Base-by-base conservation (phyloP, 2,329 filamentous ascomycete genomes). In the Ophiosphaerella narmari region DNA sequence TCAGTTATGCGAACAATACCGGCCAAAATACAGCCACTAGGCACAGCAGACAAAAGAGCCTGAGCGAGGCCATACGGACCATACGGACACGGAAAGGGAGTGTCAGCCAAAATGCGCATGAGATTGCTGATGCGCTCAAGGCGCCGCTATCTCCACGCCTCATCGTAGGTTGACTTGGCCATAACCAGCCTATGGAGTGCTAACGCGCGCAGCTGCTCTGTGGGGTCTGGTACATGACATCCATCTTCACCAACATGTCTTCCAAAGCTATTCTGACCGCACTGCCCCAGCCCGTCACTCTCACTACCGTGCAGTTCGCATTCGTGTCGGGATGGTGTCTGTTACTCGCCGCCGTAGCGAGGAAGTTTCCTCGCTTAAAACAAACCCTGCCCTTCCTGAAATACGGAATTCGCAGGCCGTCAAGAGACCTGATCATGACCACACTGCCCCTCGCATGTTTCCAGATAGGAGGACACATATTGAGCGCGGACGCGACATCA, bases 211-310 rank as follows among this genome's bases (percentile, higher is more conserved):
- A 97, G 93, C 75, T 83, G 43, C 86, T 97, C 41, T 97, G 93
- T 75, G 77, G 92, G 50, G 77, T 93, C 68, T 97, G 94, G 94
- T 99, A 97, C 78, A 83, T 89, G 72, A 96, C 92, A 21, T 97
- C 93, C 37, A 94, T 95, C 55, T 79, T 97, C 62, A 97, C 94
- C 55, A 99, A 97, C 72, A 97, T 94, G 2, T 97, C 94, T 21
- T 97, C 94, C 44, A 99, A 99, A 77, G 90, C 93, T 14, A 99
- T 99, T 67, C 81, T 97, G 54, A 97, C 91, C 61, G 89, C 90
- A 37, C 90, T 97, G 60, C 86, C 90, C 50, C 94, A 91, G 74
- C 93, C 93, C 1, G 89, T 94, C 29, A 97, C 93, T 16, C 82
- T 97, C 64, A 97, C 93, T 1, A 81, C 96, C 50, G 81, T 96